Base-by-base conservation (phyloP, 1,139 yeast species). In the Geotrichum macrosporum region DNA sequence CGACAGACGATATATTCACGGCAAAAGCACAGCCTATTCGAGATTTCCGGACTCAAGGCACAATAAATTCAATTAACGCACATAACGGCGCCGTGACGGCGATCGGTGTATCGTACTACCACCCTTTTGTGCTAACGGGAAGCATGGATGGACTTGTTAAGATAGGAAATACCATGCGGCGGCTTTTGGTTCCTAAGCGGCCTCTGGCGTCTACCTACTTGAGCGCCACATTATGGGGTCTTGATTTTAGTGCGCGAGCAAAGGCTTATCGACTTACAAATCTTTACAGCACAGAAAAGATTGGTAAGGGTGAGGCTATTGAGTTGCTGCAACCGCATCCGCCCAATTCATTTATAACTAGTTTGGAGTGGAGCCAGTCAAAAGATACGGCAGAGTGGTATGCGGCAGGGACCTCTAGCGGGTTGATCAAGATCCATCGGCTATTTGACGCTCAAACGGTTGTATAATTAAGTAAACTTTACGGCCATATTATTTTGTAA, bases 401-500 rank as follows among this genome's bases (percentile, higher is more conserved):
- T 63, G 81, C 82, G 2, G 81, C 81, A n/a, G 80, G 80, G 1
- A 74, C 83, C 13, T 74, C 76, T 5, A 69, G 78, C 3, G 96
- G 96, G 0, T 57, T 87, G 21, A 56, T 87, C 6, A 68, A 87
- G 1, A 59, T 87, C 15, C 94, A 84, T 54, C 68, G 76, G 53
- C 62, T 81, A 5, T 4, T 38, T 5, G 42, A 37, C 16, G 42
- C 26, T 6, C 19, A 12, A 3, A 42, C 41, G 24, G 26, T 8
- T 13, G 18, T 21, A 16, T 35, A 29, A 30, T n/a, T n/a, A 5
- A n/a, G 16, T 16, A 35, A n/a, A n/a, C n/a, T n/a, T n/a, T n/a
- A n/a, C n/a, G n/a, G n/a, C n/a, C n/a, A n/a, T n/a, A n/a, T n/a
- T n/a, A n/a, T n/a, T n/a, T n/a, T n/a, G n/a, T n/a, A n/a, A n/a